A percentile compares a stretch with the other conserved stretches of the same genome.
These are phyloP conservation scores for Saccharomycopsis schoenii DNA, from an alignment of 805 yeast species.

Conservation along the genomic window DNA sequence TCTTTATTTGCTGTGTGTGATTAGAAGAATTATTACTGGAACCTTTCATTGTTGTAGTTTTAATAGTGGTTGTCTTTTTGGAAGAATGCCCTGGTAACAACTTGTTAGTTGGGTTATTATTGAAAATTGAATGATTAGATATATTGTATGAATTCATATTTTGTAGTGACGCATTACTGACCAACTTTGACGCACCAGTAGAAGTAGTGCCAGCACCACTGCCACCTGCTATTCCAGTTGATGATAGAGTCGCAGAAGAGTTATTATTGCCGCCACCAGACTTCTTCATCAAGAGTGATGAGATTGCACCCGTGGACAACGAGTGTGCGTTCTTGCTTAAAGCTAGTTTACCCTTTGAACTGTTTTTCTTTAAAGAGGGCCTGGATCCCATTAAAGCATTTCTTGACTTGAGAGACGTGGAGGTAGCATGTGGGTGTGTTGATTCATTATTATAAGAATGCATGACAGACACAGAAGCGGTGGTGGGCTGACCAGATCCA, in stretches of 20 bases:
- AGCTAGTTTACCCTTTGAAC: constrained; percentile 5
- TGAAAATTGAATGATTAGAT: neutral
- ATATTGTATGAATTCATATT: neutral
- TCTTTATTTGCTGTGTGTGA: neutral
- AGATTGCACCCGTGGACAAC: neutral
- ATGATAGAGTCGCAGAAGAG: neutral
- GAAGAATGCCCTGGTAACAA: neutral
- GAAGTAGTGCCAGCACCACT: constrained; percentile 1
- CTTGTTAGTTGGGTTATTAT: neutral
- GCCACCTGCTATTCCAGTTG: neutral
- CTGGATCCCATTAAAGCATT: neutral
- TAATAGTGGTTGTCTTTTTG: neutral
- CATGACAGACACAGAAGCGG: neutral
- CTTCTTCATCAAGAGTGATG: neutral
- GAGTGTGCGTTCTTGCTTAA: neutral
- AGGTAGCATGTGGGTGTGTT: neutral
- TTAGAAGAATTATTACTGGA: neutral
- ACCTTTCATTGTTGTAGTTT: neutral
- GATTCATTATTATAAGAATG: neutral
- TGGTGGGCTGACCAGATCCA: neutral
- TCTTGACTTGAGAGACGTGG: neutral
- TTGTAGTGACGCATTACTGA: neutral
- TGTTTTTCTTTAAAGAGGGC: constrained; percentile 4
- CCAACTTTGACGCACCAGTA: neutral
- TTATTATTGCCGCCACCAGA: neutral